Base-by-base conservation (phyloP, 371 early-diverging fungal genomes). In the Mortierella sp. region DNA sequence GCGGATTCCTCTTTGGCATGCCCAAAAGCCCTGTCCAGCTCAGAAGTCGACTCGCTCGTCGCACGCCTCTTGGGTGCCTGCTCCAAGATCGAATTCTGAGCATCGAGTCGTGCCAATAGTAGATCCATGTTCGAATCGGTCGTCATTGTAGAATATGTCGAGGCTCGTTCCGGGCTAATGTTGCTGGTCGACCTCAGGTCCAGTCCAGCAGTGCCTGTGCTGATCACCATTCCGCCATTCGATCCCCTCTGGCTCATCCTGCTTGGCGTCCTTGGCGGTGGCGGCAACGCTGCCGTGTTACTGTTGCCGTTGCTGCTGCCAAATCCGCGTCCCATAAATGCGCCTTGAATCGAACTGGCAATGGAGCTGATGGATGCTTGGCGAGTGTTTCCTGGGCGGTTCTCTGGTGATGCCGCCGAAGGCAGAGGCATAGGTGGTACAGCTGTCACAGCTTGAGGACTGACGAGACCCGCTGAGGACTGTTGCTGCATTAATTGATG, bases 21-120 rank as follows among this genome's bases (percentile, higher is more conserved):
- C 39, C 85, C 79, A 68, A 87, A 64, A 0, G 85, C 83, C 24
- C 87, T 73, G 40, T 87, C 88, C 68, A 89, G 84, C 76, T 85
- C 85, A 13, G 76, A 72, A 9, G 37, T 8, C 7, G 58, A 31
- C 29, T 81, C 82, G 39, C 58, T 79, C 37, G 87, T 86, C 73
- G 85, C 80, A 39, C 88, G 85, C 52, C 86, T 74, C 77, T 89
- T 92, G 63, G 85, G 53, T 66, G 91, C 90, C 77, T 84, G 79
- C 43, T 88, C 81, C 58, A 89, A 73, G 68, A 87, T 80, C 68
- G 89, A 86, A 73, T 95, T 92, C 67, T 92, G 90, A 37, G 88
- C 88, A 39, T 93, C 94, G 68, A 95, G 86, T 78, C 93, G 88
- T 44, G 90, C 89, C 71, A 95, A 79, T 63, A 95, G 70, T 41